Evolutionary conservation across 345 rosid genomes (phyloP).

Genomic region (Clausena lansium): DNA sequence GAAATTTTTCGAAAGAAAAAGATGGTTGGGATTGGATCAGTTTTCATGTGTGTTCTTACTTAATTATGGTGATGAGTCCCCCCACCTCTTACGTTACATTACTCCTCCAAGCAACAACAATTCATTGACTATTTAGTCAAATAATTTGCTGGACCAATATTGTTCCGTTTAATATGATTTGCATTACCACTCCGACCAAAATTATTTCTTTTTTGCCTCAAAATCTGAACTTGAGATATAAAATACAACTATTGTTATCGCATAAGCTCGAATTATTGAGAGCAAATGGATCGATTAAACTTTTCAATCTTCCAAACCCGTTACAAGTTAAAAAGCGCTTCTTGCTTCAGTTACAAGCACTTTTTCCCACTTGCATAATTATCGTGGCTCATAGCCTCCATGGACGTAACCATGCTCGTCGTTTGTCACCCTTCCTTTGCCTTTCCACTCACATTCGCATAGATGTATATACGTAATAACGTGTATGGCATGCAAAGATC

Average conservation of each 20-base stretch:
- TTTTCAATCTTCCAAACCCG: neutral
- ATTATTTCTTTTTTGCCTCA: too few relatives aligned
- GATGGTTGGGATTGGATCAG: neutral
- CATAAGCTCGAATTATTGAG: too few relatives aligned
- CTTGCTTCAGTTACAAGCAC: slow-evolving; percentile 17
- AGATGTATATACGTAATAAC: slow-evolving; percentile 8
- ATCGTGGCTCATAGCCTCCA: slow-evolving; percentile 18
- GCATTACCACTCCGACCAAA: too few relatives aligned
- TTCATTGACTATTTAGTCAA: slow-evolving; percentile 1
- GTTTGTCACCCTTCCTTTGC: neutral
- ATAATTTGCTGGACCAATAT: neutral
- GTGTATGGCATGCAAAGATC: slow-evolving; percentile 29
- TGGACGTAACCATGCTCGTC: slow-evolving; percentile 10
- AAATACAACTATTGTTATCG: too few relatives aligned
- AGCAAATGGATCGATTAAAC: too few relatives aligned
- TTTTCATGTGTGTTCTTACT: neutral
- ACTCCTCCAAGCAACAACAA: slow-evolving; percentile 22
- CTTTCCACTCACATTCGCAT: neutral
- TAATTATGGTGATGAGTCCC: slow-evolving; percentile 16
- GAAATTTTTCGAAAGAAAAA: neutral
- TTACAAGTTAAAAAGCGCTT: neutral
- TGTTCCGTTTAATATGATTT: neutral
- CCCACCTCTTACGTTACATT: slow-evolving; percentile 16
- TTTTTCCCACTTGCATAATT: slow-evolving; percentile 20
- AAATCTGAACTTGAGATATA: too few relatives aligned